A percentile compares a stretch with the other conserved stretches of the same genome.
phyloP scores from a whole-genome alignment of 257 asterid species.

The Gentiana dahurica region DNA sequence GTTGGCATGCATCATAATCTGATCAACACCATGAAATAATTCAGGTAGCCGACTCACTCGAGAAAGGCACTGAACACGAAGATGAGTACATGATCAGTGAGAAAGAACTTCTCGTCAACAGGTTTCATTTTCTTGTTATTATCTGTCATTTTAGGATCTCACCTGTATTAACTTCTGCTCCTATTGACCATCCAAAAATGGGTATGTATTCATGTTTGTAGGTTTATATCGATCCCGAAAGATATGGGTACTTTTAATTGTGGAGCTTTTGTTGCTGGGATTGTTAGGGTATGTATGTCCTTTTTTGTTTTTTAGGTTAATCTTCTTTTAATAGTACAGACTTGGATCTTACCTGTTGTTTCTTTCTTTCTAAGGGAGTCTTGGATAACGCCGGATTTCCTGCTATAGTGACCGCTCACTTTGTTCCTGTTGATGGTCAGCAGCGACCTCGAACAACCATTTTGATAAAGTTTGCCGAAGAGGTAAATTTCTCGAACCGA shows the following conservation, averaged over 20 bases:
- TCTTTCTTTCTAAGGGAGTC: slow-evolving; percentile 57
- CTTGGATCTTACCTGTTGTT: slow-evolving; percentile 7
- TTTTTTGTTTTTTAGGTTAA: slow-evolving; percentile 2
- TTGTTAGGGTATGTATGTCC: slow-evolving; percentile 53
- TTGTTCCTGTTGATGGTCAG: slow-evolving; percentile 95
- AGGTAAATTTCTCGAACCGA: slow-evolving; percentile 37
- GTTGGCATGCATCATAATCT: too few relatives aligned
- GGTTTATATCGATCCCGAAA: slow-evolving; percentile 90
- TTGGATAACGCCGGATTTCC: slow-evolving; percentile 92
- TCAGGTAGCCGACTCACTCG: slow-evolving; percentile 95
- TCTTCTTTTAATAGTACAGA: neutral
- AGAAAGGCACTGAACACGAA: slow-evolving; percentile 97
- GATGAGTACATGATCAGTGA: slow-evolving; percentile 98
- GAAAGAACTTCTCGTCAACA: slow-evolving; percentile 89
- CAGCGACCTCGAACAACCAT: slow-evolving; percentile 92
- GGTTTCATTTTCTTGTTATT: slow-evolving; percentile 25
- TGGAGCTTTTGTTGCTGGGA: slow-evolving; percentile 97
- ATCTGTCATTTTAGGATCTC: neutral
- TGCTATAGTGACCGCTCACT: slow-evolving; percentile 92
- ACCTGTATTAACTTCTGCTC: neutral
- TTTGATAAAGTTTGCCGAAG: slow-evolving; percentile 89
- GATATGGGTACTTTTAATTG: slow-evolving; percentile 98
- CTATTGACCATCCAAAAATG: slow-evolving; percentile 11
- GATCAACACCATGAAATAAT: neutral
- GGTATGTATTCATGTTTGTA: slow-evolving; percentile 13